These are phyloP conservation scores for Coleophoma cylindrospora DNA, from an alignment of 2,329 filamentous ascomycete species.

Conservation along the genomic window DNA sequence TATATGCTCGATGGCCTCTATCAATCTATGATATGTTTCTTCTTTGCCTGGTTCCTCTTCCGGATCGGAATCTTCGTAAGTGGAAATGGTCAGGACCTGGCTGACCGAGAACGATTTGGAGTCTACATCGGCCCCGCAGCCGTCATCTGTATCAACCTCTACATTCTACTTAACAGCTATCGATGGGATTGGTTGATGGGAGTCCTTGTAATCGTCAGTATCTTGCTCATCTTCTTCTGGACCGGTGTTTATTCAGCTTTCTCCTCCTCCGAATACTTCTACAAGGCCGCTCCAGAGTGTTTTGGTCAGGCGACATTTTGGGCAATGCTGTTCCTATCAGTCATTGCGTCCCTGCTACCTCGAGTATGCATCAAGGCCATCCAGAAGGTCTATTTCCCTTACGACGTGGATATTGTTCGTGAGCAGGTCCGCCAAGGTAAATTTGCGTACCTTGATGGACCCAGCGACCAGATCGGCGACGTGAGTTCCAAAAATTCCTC, in stretches of 20 bases:
- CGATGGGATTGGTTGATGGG: conserved; percentile 97
- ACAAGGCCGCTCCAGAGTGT: conserved; percentile 70
- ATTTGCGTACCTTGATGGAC: conserved; percentile 63
- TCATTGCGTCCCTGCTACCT: conserved; percentile 78
- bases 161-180: conserved; percentile 94
- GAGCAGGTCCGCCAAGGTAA: conserved; percentile 83
- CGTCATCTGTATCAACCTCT: conserved; percentile 85
- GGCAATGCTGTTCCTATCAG: conserved; percentile 74
- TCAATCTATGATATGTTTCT: conserved; percentile 91
- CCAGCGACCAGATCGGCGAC: conserved; percentile 11
- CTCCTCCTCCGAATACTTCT: conserved; percentile 59
- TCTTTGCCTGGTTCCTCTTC: conserved; percentile 83
- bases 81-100: conserved; percentile 67
- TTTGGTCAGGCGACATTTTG: conserved; percentile 84
- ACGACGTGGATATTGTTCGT: conserved; percentile 91
- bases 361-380: conserved; percentile 81
- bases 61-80: conserved; percentile 63
- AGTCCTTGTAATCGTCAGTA: conserved; percentile 75
- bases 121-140: conserved; percentile 80
- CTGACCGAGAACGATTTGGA: conserved; percentile 79
- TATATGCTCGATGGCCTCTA: conserved; percentile 96
- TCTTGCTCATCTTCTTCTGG: conserved; percentile 90
- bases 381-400: conserved; percentile 91
- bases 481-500: conserved; percentile 40
- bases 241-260: conserved; percentile 72